Evolutionary conservation across 371 early-diverging fungal genomes (phyloP).

Genomic region (Mucor mucedo): DNA sequence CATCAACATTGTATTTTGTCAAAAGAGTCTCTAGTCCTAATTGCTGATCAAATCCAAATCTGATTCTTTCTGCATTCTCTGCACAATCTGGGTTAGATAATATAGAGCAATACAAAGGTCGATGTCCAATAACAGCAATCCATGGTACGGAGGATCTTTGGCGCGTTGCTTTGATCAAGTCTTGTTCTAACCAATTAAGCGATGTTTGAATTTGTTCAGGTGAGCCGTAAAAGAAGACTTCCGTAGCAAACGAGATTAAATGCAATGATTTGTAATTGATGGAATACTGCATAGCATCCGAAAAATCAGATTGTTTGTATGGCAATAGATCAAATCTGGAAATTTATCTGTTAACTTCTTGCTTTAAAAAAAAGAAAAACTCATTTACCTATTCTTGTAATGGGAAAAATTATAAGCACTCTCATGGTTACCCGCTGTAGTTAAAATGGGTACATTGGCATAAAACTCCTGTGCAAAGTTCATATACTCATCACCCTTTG

Average conservation of each 20-base stretch:
- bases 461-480: constrained; percentile 45
- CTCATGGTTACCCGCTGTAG: constrained; percentile 54
- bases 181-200: constrained; percentile 35
- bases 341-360: background rate
- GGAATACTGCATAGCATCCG: constrained; percentile 43
- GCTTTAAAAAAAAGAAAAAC: too few relatives aligned
- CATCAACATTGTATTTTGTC: constrained; percentile 18
- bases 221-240: constrained; percentile 44
- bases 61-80: constrained; percentile 9
- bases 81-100: constrained; percentile 21
- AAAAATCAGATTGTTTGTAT: constrained; percentile 38
- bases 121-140: constrained; percentile 37
- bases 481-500: constrained; percentile 53
- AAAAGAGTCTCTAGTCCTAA: constrained; percentile 20
- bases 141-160: constrained; percentile 16
- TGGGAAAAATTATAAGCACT: constrained; percentile 49
- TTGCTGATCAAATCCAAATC: constrained; percentile 3
- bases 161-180: constrained; percentile 25
- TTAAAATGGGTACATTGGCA: constrained; percentile 46
- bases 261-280: constrained; percentile 52
- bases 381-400: constrained; percentile 45
- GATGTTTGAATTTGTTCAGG: constrained; percentile 29
- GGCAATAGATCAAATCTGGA: constrained; percentile 43
- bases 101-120: constrained; percentile 32
- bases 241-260: constrained; percentile 49